Evolutionary conservation across 1,284 basidiomycete genomes (phyloP), one percentile per base, ranked within the genome.

Genomic region (Caloboletus inedulis): DNA sequence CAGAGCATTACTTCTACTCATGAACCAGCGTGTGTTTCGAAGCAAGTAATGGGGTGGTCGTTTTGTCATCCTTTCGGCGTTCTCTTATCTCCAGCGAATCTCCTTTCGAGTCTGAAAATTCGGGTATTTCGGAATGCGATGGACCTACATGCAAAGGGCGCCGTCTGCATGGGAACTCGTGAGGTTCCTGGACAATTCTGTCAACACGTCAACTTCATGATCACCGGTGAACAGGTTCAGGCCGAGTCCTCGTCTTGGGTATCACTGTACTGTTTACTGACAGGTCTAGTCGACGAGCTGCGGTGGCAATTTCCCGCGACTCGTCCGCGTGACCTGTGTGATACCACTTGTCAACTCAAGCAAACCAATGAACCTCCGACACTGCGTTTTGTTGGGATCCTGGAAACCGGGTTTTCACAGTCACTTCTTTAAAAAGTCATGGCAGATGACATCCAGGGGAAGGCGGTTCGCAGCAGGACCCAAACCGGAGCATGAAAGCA

Each of bases 61-160:
- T 35, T 12, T 48, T 16, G 27, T 31, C 12, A 33, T 36, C 51
- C 7, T 18, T 40, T 43, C 25, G 50, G 30, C 13, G 42, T 18
- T 43, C 12, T 25, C 23, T 39, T 36, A 59, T 59, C 45, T 57
- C 58, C 59, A 49, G 36, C 19, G 19, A 47, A 61, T 60, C 58
- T 58, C 55, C 52, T 31, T 19, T n/a, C 16, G 44, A 29, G 53
- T 23, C 49, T 10, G n/a, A 27, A 51, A n/a, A 13, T 23, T 46
- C 29, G 35, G 40, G 40, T 14, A 47, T 27, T 53, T 59, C 40
- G 39, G 44, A 16, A 2, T 5, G 18, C 18, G 27, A n/a, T 30
- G 49, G 25, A 21, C 12, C 33, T 40, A 37, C 35, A 12, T 43
- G 34, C 41, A 46, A 41, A 13, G 27, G 42, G 21, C 18, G 27